These are phyloP conservation scores for Tolypocladium album DNA, from an alignment of 2,329 filamentous ascomycete species.

Conservation along the genomic window DNA sequence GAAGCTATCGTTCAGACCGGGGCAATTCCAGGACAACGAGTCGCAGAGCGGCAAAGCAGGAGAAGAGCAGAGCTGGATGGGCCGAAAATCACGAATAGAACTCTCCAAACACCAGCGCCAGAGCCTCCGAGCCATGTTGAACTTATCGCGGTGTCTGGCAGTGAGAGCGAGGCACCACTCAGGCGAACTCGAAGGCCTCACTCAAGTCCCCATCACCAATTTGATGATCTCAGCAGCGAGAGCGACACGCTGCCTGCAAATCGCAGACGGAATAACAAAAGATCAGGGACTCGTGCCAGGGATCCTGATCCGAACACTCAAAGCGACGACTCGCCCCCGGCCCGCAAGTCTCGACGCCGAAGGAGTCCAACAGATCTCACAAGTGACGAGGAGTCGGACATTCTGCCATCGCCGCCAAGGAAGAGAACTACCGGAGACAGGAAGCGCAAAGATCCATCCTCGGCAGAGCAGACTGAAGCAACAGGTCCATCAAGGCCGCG, in stretches of 20 bases:
- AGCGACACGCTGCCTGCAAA: not conserved
- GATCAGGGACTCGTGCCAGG: not conserved
- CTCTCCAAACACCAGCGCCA: not conserved
- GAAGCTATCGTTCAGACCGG: not conserved
- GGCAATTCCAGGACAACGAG: not conserved
- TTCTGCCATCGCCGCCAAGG: not conserved
- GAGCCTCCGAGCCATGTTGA: not conserved
- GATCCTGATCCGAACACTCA: not conserved
- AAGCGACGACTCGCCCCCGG: not conserved
- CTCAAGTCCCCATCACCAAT: not conserved
- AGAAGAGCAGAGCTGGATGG: not conserved
- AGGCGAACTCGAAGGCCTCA: not conserved
- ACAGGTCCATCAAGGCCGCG: slow-evolving; percentile 16
- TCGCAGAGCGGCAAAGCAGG: not conserved
- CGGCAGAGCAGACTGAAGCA: not conserved
- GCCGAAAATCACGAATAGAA: not conserved
- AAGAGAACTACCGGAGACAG: not conserved
- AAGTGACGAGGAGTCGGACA: slow-evolving; percentile 4
- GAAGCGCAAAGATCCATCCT: not conserved
- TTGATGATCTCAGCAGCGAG: not conserved
- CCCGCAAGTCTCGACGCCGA: not conserved
- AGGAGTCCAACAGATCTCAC: not conserved
- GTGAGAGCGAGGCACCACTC: not conserved
- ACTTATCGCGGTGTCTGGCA: not conserved
- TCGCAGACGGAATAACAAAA: not conserved